Evolutionary conservation across 2,329 filamentous ascomycete species (phyloP), one percentile per base, ranked within the genome.

Genomic region (Phialocephala subalpina): DNA sequence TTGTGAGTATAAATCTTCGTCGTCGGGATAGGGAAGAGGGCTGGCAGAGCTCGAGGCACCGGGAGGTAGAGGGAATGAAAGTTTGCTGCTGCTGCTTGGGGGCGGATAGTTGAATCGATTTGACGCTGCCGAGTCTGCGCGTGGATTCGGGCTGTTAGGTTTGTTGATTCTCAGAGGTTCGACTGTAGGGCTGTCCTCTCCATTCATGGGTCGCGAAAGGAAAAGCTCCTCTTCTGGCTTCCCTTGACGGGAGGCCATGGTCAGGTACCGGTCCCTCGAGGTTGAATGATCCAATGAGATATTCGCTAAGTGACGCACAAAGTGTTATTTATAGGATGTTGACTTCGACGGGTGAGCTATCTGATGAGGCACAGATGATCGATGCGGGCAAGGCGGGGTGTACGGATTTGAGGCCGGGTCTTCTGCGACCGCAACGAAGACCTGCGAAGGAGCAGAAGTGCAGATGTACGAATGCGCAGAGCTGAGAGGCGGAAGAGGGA

Each of bases 121-220:
- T 58, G 77, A 77, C 22, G 75, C 72, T 11, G 76, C 75, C 33
- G 77, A 77, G 40, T 66, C 72, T 58, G 67, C 66, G 67, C 70
- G 69, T 62, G 87, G 87, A 60, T 84, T 84, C 36, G 90, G 86
- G 65, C 89, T 91, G 73, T 89, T 87, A 64, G 90, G 88, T 79
- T 97, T 97, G 82, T 90, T 90, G 77, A 97, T 97, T 75, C 93
- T 88, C 79, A 97, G 80, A 67, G 94, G 94, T 74, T 92, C 92
- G 72, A 97, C 87, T 20, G 92, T 92, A 65, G 93, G 92, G 74
- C 92, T 93, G 74, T 93, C 89, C 55, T 80, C 78, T 63, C 79
- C 80, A 59, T 78, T 73, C 60, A 74, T 75, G n/a, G 79, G 79
- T 66, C 76, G 80, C 67, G 84, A 79, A 70, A 97, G 86, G 81